Conservation (phyloP, 78 protist species). For the Fonticula alba region DNA sequence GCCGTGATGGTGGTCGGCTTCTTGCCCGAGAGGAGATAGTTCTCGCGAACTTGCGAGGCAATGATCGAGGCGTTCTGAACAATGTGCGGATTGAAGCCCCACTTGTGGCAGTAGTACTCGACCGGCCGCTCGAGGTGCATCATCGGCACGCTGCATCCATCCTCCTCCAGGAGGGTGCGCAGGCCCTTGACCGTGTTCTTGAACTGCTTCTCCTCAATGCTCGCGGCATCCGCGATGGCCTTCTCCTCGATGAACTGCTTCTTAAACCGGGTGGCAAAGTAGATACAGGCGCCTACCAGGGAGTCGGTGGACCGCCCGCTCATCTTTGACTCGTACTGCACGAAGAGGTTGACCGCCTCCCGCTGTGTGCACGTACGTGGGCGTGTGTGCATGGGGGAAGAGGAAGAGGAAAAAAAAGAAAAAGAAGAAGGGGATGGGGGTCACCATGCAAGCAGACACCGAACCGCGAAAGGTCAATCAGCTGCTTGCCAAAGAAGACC, state of each 20-base stretch:
- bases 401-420: neutral
- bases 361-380: neutral
- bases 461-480: neutral
- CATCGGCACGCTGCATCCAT: too few species aligned
- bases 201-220: neutral
- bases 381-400: neutral
- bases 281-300: neutral
- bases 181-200: too few species aligned
- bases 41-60: too few species aligned
- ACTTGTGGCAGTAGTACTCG: too few species aligned
- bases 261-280: neutral
- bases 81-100: too few species aligned
- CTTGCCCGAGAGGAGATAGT: too few species aligned
- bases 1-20: too few species aligned
- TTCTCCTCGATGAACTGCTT: neutral
- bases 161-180: too few species aligned
- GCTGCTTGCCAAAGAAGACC: neutral
- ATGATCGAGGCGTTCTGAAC: too few species aligned
- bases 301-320: neutral
- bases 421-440: conserved; percentile 1
- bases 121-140: too few species aligned
- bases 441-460: neutral
- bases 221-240: neutral
- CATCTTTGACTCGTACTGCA: neutral
- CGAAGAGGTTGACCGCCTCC: neutral